A percentile compares a stretch with the other conserved stretches of the same genome.
phyloP scores from a whole-genome alignment of 2,329 filamentous ascomycete genomes.

The Sporothrix pseudoabietina region DNA sequence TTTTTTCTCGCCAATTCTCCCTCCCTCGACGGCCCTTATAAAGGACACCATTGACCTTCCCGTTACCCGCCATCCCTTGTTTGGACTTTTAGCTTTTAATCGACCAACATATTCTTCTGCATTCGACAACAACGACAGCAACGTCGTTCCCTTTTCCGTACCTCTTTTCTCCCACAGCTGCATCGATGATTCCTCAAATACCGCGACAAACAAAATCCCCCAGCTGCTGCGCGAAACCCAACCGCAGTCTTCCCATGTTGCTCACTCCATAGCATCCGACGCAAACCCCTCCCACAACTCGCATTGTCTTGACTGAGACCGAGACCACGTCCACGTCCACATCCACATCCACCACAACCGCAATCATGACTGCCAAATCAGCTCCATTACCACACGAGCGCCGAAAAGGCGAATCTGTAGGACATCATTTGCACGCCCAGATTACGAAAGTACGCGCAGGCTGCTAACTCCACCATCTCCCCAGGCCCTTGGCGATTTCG shows the following conservation, averaged over 20 bases:
- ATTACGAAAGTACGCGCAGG: background rate
- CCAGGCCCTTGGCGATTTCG: constrained; percentile 87
- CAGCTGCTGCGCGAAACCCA: constrained; percentile 3
- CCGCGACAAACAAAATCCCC: constrained; percentile 30
- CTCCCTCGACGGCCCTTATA: constrained; percentile 2
- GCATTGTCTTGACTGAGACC: background rate
- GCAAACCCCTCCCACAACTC: background rate
- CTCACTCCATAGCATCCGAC: background rate
- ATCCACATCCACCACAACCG: background rate
- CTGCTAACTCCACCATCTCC: background rate
- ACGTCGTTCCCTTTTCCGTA: background rate
- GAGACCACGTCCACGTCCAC: background rate
- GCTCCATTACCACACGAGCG: constrained; percentile 72
- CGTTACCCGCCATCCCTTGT: background rate
- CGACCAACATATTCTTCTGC: background rate
- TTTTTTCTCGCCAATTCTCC: background rate
- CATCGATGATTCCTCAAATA: constrained; percentile 42
- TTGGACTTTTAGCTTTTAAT: background rate
- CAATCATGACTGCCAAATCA: constrained; percentile 56
- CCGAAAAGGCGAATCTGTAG: constrained; percentile 82
- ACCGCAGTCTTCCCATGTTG: constrained; percentile 15
- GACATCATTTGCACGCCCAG: constrained; percentile 35
- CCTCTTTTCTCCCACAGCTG: background rate
- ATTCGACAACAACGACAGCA: background rate
- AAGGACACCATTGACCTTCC: constrained; percentile 2